phyloP scores from a whole-genome alignment of 345 rosid genomes.

The Bruguiera gymnorhiza region DNA sequence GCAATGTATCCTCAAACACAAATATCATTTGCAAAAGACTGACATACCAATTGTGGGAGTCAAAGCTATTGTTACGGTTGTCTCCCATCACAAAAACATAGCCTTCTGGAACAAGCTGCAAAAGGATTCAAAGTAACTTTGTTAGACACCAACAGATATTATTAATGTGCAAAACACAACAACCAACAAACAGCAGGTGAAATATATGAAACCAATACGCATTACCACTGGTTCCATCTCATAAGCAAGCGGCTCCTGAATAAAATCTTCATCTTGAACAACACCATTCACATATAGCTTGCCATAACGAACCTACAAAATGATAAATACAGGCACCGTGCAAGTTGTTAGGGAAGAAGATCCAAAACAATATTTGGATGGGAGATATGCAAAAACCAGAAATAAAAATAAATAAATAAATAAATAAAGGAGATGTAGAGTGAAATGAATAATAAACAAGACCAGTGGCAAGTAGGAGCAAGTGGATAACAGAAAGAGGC shows the following conservation, averaged over 20 bases:
- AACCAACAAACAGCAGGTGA: neutral
- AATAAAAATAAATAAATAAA: neutral
- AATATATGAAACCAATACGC: neutral
- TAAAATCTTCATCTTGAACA: constrained; percentile 59
- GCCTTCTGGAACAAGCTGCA: constrained; percentile 81
- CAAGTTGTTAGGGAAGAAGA: neutral
- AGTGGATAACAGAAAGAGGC: constrained; percentile 26
- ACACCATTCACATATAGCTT: constrained; percentile 66
- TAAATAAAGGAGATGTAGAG: neutral
- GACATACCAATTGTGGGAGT: constrained; percentile 83
- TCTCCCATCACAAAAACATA: constrained; percentile 90
- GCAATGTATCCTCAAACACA: constrained; percentile 1
- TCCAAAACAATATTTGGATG: neutral
- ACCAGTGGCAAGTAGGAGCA: constrained; percentile 8
- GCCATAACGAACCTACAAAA: constrained; percentile 61
- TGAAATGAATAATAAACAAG: neutral
- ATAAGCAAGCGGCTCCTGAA: constrained; percentile 69
- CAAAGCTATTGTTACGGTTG: constrained; percentile 87
- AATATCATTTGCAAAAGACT: neutral
- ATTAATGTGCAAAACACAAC: neutral
- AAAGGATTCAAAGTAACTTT: constrained; percentile 4
- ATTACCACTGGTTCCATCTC: constrained; percentile 16
- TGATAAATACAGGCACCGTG: neutral
- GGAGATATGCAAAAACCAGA: neutral
- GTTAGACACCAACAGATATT: neutral